Evolutionary conservation across 495 filamentous ascomycete genomes (phyloP).

Genomic region (Aspergillus avenaceus): DNA sequence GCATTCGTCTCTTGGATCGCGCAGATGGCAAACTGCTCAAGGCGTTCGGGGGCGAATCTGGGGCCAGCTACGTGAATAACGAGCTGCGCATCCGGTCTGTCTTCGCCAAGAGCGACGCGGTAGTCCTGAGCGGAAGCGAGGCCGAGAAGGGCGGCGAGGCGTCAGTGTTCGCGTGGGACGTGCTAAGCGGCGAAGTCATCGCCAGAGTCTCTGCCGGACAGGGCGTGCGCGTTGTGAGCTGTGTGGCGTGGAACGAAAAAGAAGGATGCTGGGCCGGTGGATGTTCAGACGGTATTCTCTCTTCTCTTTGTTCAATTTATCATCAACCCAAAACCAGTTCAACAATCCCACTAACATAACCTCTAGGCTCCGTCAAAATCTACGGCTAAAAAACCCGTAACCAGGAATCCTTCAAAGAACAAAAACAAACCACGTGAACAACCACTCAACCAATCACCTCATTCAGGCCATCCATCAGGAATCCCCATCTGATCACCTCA

Average conservation of each 20-base stretch:
- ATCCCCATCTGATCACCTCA: background rate
- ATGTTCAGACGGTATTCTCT: slow-evolving; percentile 51
- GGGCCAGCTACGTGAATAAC: slow-evolving; percentile 51
- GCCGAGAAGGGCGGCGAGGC: slow-evolving; percentile 39
- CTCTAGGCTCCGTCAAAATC: slow-evolving; percentile 22
- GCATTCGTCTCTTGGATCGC: slow-evolving; percentile 78
- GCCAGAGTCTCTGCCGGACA: slow-evolving; percentile 54
- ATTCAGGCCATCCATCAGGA: background rate
- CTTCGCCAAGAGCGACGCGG: slow-evolving; percentile 68
- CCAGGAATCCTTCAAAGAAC: background rate
- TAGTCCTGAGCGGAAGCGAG: slow-evolving; percentile 82
- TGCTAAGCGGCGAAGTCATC: slow-evolving; percentile 69
- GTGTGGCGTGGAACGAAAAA: slow-evolving; percentile 69
- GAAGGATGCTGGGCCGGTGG: slow-evolving; percentile 63
- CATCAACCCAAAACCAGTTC: background rate
- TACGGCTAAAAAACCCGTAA: slow-evolving; percentile 10
- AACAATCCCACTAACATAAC: slow-evolving; percentile 6
- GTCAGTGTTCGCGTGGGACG: slow-evolving; percentile 78
- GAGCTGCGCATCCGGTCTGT: slow-evolving; percentile 69
- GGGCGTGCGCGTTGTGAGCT: slow-evolving; percentile 55
- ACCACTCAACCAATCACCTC: background rate
- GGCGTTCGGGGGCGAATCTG: slow-evolving; percentile 47
- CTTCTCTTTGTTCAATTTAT: background rate
- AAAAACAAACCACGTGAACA: background rate
- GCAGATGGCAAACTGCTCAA: slow-evolving; percentile 67